Percentiles rank a stretch among this genome's conserved stretches.
These are phyloP conservation scores for Asterophora parasitica DNA, from an alignment of 768 basidiomycete genomes.

Conservation along the genomic window DNA sequence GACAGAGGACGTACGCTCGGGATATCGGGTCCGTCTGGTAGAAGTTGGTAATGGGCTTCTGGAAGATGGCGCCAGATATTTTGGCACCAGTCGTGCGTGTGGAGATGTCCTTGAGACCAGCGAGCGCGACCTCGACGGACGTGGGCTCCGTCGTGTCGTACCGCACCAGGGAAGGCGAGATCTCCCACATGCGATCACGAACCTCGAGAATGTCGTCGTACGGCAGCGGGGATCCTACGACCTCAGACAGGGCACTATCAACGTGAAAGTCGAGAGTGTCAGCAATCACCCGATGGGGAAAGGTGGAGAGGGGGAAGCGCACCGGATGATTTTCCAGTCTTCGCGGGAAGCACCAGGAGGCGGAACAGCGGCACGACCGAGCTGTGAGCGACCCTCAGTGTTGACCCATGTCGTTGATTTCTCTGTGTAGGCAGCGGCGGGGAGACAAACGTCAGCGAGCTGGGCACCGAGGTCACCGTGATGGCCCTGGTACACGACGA, in stretches of 20 bases:
- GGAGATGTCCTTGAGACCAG: constrained; percentile 61
- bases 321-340: constrained; percentile 97
- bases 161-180: constrained; percentile 84
- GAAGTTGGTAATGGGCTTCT: constrained; percentile 85
- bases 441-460: constrained; percentile 94
- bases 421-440: constrained; percentile 93
- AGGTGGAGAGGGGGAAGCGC: constrained; percentile 16
- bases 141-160: constrained; percentile 80
- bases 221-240: constrained; percentile 73
- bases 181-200: constrained; percentile 94
- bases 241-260: constrained; percentile 80
- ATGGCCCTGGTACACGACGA: constrained; percentile 98
- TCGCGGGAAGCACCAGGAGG: constrained; percentile 95
- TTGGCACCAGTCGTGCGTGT: constrained; percentile 48
- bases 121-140: constrained; percentile 63
- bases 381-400: constrained; percentile 90
- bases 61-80: constrained; percentile 56
- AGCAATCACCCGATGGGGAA: neutral
- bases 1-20: constrained; percentile 62
- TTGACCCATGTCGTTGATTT: constrained; percentile 89
- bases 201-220: constrained; percentile 85
- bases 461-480: constrained; percentile 97
- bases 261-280: neutral
- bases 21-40: constrained; percentile 97
- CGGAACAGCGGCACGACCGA: constrained; percentile 86